Evolutionary conservation across 176 grass and related monocot genomes (phyloP), one percentile per base, ranked within the genome.

Genomic region (Melocanna baccifera): DNA sequence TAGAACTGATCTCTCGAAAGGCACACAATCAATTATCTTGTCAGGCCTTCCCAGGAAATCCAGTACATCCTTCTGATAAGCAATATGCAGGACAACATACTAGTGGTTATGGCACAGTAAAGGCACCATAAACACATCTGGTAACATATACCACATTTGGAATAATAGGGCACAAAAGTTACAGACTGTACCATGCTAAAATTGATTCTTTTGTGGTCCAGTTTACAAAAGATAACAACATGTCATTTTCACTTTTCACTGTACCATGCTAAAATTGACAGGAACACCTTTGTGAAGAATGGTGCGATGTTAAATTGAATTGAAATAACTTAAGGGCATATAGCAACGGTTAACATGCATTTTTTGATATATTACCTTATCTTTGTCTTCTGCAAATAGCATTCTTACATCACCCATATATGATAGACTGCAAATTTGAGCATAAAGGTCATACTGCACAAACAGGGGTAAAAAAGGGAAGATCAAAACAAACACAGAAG

Each of bases 391-490:
- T 47, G 96, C 96, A 82, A 98, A 95, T 45, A 98, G 69, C 96
- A 98, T 97, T 64, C 92, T 89, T 63, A 94, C 37, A 89, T 98
- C 93, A 87, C 96, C 96, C 89, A 92, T 95, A 77, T 94, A 95
- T 70, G 96, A 92, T 46, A 98, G 73, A 75, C 96, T 90, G 77
- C 96, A 98, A 22, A 98, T 93, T 92, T 89, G 84, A 63, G 91
- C 75, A 66, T 98, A 98, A 57, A 98, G 79, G 77, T 98, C 91
- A 46, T 98, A 83, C 91, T 98, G 85, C 71, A 91, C 3, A 87
- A 51, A 82, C 10, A 23, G 57, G 43, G 20, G 7, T 6, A 30
- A 20, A 78, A 81, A 18, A n/a, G 30, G 39, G 48, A 66, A 53
- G 37, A 39, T 83, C 39, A 93, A 87, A 93, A 87, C 7, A 80